phyloP scores from a whole-genome alignment of 2,329 filamentous ascomycete genomes.

The Hypoxylon sp. region DNA sequence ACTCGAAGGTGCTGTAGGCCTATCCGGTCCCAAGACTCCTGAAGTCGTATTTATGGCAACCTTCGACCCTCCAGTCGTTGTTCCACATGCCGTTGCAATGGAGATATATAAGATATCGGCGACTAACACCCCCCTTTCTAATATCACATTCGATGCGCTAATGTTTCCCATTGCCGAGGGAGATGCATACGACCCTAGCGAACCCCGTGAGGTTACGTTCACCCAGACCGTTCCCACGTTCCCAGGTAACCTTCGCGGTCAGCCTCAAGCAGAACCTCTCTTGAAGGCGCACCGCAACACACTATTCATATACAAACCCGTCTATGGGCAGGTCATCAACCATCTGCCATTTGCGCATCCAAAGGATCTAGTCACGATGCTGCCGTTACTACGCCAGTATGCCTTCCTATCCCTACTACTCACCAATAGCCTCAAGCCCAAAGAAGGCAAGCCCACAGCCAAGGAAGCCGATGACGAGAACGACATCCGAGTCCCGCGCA shows the following conservation, averaged over 20 bases:
- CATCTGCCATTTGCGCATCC: constrained; percentile 85
- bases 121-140: constrained; percentile 58
- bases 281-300: constrained; percentile 68
- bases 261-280: constrained; percentile 47
- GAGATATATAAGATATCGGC: constrained; percentile 73
- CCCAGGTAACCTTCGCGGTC: constrained; percentile 48
- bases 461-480: constrained; percentile 38
- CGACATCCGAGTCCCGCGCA: constrained; percentile 45
- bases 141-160: constrained; percentile 70
- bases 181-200: constrained; percentile 68
- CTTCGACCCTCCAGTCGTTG: constrained; percentile 80
- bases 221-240: constrained; percentile 64
- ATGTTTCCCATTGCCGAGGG: constrained; percentile 69
- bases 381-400: constrained; percentile 84
- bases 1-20: constrained; percentile 62
- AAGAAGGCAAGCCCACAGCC: constrained; percentile 48
- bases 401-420: constrained; percentile 78
- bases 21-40: constrained; percentile 69
- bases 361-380: constrained; percentile 78
- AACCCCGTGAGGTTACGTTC: constrained; percentile 69
- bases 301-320: constrained; percentile 79
- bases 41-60: constrained; percentile 82
- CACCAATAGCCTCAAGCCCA: constrained; percentile 69
- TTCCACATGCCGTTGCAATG: constrained; percentile 75
- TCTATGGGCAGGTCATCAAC: constrained; percentile 76